Conservation (phyloP, 306 rosid genomes). For the Macrotyloma uniflorum region DNA sequence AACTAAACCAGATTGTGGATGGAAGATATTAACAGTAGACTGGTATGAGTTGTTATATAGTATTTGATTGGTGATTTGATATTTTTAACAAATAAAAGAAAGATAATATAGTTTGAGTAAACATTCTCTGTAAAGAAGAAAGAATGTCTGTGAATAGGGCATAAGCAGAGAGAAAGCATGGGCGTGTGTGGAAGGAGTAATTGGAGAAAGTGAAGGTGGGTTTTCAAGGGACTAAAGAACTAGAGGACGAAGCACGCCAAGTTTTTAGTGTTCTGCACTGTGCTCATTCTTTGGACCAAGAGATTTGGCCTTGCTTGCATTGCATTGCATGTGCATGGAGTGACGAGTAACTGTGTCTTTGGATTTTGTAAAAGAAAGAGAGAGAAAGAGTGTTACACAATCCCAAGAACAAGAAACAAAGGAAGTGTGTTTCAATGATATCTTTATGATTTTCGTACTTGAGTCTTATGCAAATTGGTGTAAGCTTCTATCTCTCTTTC, state of each 20-base stretch:
- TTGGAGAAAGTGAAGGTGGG: conserved; percentile 45
- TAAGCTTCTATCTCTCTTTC: conserved; percentile 15
- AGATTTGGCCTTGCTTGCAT: conserved; percentile 40
- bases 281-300: conserved; percentile 63
- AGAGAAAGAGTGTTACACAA: conserved; percentile 38
- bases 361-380: conserved; percentile 45
- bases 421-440: conserved; percentile 57
- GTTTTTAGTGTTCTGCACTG: conserved; percentile 44
- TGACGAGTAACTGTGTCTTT: conserved; percentile 33
- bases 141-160: conserved; percentile 63
- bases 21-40: too few species aligned
- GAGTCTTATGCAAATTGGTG: conserved; percentile 37
- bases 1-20: too few species aligned
- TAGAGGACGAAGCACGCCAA: conserved; percentile 56
- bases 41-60: too few species aligned
- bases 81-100: too few species aligned
- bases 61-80: too few species aligned
- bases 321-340: conserved; percentile 24
- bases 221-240: conserved; percentile 44
- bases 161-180: conserved; percentile 27
- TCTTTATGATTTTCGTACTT: conserved; percentile 59
- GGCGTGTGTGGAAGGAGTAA: neutral
- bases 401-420: conserved; percentile 62
- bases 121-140: conserved; percentile 43
- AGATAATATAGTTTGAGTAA: neutral